Percentiles rank a stretch among this genome's conserved stretches.
These are phyloP conservation scores for Magnaporthiopsis incrustans DNA, from an alignment of 2,329 filamentous ascomycete species.

Conservation along the genomic window DNA sequence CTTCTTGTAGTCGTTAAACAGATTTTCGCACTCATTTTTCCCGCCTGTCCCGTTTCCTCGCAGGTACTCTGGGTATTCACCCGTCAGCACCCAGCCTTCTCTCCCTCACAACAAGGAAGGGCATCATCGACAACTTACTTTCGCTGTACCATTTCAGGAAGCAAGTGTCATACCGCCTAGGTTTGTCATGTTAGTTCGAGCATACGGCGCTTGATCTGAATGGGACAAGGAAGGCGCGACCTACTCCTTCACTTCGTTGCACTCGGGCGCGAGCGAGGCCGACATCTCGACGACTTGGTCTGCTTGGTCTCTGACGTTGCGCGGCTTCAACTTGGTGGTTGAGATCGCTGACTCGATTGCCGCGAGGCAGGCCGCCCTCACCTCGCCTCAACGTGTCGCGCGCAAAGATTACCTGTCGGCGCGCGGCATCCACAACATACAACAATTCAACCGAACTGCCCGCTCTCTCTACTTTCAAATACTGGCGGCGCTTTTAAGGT, in stretches of 20 bases:
- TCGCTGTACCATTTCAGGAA: conserved; percentile 99
- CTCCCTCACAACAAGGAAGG: conserved; percentile 4
- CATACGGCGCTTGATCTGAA: conserved; percentile 10
- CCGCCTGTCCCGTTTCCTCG: conserved; percentile 74
- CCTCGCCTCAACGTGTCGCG: no score
- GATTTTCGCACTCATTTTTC: conserved; percentile 65
- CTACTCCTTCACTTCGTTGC: conserved; percentile 93
- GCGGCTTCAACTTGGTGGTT: no score
- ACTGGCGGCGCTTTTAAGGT: no score
- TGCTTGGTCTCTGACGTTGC: no score
- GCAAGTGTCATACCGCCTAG: conserved; percentile 88
- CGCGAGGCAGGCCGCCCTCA: no score
- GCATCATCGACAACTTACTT: conserved; percentile 50
- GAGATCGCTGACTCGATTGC: no score
- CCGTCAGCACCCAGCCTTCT: conserved; percentile 6
- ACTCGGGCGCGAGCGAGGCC: conserved; percentile 87
- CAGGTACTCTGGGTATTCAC: conserved; percentile 63
- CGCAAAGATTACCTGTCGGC: no score
- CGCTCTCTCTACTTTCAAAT: no score
- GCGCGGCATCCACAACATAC: no score
- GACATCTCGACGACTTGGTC: conserved; percentile 54
- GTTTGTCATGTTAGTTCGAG: not conserved
- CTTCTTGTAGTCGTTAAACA: conserved; percentile 83
- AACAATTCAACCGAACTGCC: no score
- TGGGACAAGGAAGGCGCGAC: conserved; percentile 20